phyloP scores from a whole-genome alignment of 768 basidiomycete species.

The Hygrocybe punicea region DNA sequence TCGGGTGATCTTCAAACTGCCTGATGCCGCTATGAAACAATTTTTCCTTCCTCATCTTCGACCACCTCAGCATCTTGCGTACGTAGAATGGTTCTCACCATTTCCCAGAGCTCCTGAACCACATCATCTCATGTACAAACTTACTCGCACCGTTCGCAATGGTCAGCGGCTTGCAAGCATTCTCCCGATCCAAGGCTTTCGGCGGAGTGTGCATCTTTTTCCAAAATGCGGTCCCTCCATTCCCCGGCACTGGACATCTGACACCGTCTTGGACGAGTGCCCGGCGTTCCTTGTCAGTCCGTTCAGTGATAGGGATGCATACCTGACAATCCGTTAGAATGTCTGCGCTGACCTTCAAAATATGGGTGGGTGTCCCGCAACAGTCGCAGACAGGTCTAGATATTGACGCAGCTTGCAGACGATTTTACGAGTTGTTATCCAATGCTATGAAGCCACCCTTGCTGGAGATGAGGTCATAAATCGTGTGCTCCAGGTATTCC shows the following conservation, averaged over 20 bases:
- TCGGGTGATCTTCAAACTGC: conserved; percentile 24
- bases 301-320: conserved; percentile 25
- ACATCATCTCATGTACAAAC: conserved; percentile 19
- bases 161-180: conserved; percentile 19
- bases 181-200: conserved; percentile 26
- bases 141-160: conserved; percentile 4
- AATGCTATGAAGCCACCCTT: too few species aligned
- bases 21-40: conserved; percentile 5
- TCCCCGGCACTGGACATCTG: conserved; percentile 30
- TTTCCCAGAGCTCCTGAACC: conserved; percentile 13
- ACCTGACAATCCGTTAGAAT: background rate
- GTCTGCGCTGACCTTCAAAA: background rate
- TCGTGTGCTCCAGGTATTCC: too few species aligned
- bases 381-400: background rate
- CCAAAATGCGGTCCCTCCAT: conserved; percentile 29
- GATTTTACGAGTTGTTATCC: too few species aligned
- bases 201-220: conserved; percentile 29
- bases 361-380: background rate
- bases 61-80: conserved; percentile 19
- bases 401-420: background rate
- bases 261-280: conserved; percentile 30
- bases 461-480: too few species aligned
- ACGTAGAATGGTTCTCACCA: conserved; percentile 26
- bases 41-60: conserved; percentile 9
- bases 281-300: conserved; percentile 30